A percentile compares a stretch with the other conserved stretches of the same genome.
phyloP scores from a whole-genome alignment of 495 filamentous ascomycete genomes.

The Xylaria venustula region DNA sequence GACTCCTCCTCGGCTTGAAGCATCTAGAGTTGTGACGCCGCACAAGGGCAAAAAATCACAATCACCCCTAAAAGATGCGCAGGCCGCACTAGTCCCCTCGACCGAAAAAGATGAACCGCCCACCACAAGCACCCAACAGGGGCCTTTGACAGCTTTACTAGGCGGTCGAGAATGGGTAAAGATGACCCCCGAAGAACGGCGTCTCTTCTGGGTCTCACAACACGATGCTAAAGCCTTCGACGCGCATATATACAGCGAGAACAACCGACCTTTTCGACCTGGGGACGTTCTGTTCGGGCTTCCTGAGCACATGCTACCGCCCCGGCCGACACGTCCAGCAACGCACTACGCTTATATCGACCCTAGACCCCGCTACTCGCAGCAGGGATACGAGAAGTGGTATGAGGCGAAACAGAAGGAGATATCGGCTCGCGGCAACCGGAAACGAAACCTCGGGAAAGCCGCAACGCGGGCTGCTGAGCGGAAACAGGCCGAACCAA shows the following conservation, averaged over 20 bases:
- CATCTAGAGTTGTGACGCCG: neutral
- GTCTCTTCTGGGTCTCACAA: conserved; percentile 20
- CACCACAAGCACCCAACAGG: neutral
- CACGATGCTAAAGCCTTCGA: conserved; percentile 26
- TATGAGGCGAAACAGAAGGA: conserved; percentile 39
- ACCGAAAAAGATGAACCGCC: neutral
- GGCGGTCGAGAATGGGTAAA: conserved; percentile 14
- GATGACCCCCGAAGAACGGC: conserved; percentile 20
- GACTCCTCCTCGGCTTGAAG: neutral
- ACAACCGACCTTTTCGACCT: conserved; percentile 24
- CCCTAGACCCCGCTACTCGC: conserved; percentile 43
- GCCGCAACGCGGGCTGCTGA: conserved; percentile 20
- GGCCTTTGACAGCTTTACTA: conserved; percentile 8
- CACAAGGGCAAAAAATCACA: neutral
- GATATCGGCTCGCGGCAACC: conserved; percentile 37
- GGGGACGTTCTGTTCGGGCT: conserved; percentile 21
- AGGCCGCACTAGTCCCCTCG: neutral
- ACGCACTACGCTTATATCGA: conserved; percentile 38
- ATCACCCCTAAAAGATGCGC: neutral
- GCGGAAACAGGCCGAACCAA: conserved; percentile 21
- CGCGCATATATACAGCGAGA: conserved; percentile 26
- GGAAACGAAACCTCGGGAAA: conserved; percentile 41
- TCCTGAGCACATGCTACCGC: conserved; percentile 11
- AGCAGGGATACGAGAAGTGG: conserved; percentile 38
- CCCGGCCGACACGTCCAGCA: conserved; percentile 20